These are phyloP conservation scores for Canariomyces notabilis DNA, from an alignment of 2,329 filamentous ascomycete genomes.

Conservation along the genomic window DNA sequence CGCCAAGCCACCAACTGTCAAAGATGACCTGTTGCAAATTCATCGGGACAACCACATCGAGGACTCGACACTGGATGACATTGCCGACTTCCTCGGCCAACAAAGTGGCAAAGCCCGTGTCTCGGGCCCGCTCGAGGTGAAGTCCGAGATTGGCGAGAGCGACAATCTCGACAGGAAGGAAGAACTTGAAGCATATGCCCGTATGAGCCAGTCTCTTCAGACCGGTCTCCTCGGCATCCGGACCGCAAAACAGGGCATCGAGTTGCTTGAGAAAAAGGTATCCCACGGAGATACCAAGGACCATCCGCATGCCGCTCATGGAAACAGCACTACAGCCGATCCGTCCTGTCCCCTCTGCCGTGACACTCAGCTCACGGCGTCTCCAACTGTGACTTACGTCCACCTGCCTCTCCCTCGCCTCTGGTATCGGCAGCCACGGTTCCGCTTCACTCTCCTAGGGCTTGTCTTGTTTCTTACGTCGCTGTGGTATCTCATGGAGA, in stretches of 20 bases:
- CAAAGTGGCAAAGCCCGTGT: conserved; percentile 1
- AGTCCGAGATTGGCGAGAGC: conserved; percentile 15
- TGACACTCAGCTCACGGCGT: neutral
- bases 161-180: conserved; percentile 30
- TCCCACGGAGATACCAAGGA: conserved; percentile 33
- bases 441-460: conserved; percentile 46
- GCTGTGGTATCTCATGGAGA: conserved; percentile 53
- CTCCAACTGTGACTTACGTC: conserved; percentile 32
- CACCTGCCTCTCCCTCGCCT: conserved; percentile 43
- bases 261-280: conserved; percentile 51
- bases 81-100: conserved; percentile 47
- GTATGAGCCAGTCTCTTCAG: conserved; percentile 50
- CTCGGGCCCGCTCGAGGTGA: conserved; percentile 13
- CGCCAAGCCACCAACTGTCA: conserved; percentile 48
- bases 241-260: conserved; percentile 53
- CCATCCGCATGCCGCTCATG: neutral
- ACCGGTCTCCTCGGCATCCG: conserved; percentile 49
- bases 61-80: conserved; percentile 55
- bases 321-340: neutral
- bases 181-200: conserved; percentile 41
- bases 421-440: conserved; percentile 39
- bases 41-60: conserved; percentile 50
- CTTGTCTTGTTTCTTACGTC: conserved; percentile 39
- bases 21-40: conserved; percentile 51
- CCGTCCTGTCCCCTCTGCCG: conserved; percentile 17